Evolutionary conservation across 2,329 filamentous ascomycete genomes (phyloP).

Genomic region (Colletotrichum lini): DNA sequence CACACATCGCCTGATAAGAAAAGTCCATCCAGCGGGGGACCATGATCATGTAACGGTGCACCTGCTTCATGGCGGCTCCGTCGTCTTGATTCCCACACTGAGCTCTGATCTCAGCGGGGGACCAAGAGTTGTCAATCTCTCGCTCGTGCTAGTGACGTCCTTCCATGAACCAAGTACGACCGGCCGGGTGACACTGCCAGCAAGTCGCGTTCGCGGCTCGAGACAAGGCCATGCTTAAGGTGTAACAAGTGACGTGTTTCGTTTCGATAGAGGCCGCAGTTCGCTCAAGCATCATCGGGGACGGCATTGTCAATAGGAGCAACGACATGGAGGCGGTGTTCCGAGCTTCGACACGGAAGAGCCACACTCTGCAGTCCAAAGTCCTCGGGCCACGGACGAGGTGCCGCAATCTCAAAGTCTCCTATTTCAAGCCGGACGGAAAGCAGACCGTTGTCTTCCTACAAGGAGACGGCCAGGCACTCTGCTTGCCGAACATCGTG

Average conservation of each 20-base stretch:
- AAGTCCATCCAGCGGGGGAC: neutral
- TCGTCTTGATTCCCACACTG: conserved; percentile 46
- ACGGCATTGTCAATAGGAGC: neutral
- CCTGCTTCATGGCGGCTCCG: conserved; percentile 26
- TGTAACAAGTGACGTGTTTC: neutral
- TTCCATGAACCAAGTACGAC: conserved; percentile 36
- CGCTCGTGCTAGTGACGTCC: too few species aligned
- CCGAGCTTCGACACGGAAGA: conserved; percentile 22
- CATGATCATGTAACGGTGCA: conserved; percentile 25
- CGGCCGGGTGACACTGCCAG: conserved; percentile 31
- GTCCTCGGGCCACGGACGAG: conserved; percentile 38
- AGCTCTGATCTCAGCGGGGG: too few species aligned
- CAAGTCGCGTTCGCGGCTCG: conserved; percentile 4
- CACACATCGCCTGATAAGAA: neutral
- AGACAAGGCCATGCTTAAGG: too few species aligned
- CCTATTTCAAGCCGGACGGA: conserved; percentile 44
- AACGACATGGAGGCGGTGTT: conserved; percentile 19
- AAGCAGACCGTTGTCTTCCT: conserved; percentile 34
- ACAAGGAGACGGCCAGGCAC: conserved; percentile 41
- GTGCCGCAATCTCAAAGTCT: conserved; percentile 46
- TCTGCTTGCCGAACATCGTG: conserved; percentile 44
- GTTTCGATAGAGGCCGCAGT: conserved; percentile 8
- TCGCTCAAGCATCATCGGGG: neutral
- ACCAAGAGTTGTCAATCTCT: too few species aligned
- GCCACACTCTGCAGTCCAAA: conserved; percentile 33